phyloP scores from a whole-genome alignment of 495 filamentous ascomycete species.

The Schizothecium vesticola region DNA sequence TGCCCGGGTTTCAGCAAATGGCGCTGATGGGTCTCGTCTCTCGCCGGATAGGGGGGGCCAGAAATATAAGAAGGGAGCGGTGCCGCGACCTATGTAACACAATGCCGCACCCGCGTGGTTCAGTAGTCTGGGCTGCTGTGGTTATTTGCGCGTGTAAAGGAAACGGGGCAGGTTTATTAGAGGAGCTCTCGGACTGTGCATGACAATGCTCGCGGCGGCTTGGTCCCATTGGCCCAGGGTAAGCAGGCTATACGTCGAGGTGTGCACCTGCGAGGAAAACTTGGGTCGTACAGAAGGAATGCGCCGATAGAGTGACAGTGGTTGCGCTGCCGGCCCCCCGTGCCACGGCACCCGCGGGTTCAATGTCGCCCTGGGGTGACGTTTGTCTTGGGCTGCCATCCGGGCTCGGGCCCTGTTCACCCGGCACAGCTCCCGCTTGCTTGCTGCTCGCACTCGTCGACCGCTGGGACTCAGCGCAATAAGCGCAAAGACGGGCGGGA shows the following conservation, averaged over 20 bases:
- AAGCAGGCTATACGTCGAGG: conserved; percentile 22
- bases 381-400: not conserved
- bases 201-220: conserved; percentile 9
- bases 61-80: conserved; percentile 6
- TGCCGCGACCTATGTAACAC: conserved; percentile 10
- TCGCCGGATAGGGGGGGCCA: not conserved
- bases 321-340: not conserved
- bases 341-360: not conserved
- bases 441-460: not conserved
- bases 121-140: conserved; percentile 1
- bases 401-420: not conserved
- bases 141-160: conserved; percentile 20
- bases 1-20: not conserved
- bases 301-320: conserved; percentile 22
- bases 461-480: not conserved
- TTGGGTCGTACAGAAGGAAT: conserved; percentile 25
- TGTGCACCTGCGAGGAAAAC: conserved; percentile 20
- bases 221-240: conserved; percentile 18
- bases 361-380: not conserved
- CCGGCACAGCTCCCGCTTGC: not conserved
- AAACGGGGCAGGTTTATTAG: conserved; percentile 4
- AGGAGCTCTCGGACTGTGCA: conserved; percentile 9
- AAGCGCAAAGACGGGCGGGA: not conserved
- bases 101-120: not conserved
- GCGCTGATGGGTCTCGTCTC: not conserved